Percentiles rank a stretch among this genome's conserved stretches.
Evolutionary conservation across 2,329 filamentous ascomycete species (phyloP).

Genomic region (Herpotrichia juniperi): DNA sequence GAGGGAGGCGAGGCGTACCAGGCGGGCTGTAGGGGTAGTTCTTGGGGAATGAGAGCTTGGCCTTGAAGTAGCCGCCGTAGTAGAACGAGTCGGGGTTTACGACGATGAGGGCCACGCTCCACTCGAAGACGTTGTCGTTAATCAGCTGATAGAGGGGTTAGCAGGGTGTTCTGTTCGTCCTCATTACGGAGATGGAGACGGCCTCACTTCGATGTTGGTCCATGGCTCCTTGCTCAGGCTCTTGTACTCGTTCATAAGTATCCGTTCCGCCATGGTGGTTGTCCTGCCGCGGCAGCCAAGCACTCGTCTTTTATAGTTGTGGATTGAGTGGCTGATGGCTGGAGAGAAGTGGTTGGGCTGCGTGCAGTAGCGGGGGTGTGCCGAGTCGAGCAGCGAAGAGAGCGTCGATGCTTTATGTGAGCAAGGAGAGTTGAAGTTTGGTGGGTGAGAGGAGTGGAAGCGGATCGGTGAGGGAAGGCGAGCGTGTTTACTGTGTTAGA

Average conservation of each 20-base stretch:
- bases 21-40: slow-evolving; percentile 93
- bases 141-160: slow-evolving; percentile 62
- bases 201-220: slow-evolving; percentile 82
- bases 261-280: slow-evolving; percentile 66
- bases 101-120: slow-evolving; percentile 88
- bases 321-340: background rate
- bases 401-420: background rate
- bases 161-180: slow-evolving; percentile 20
- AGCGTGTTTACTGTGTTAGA: background rate
- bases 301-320: slow-evolving; percentile 1
- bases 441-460: background rate
- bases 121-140: slow-evolving; percentile 83
- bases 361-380: background rate
- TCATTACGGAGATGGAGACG: slow-evolving; percentile 4
- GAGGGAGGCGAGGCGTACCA: slow-evolving; percentile 48
- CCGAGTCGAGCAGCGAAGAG: background rate
- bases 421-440: background rate
- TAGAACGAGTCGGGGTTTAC: slow-evolving; percentile 91
- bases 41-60: slow-evolving; percentile 82
- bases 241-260: slow-evolving; percentile 88
- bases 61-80: slow-evolving; percentile 92
- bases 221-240: slow-evolving; percentile 86
- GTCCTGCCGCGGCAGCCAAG: background rate
- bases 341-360: background rate
- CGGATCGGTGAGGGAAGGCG: background rate